A percentile compares a stretch with the other conserved stretches of the same genome.
Evolutionary conservation across 306 rosid species (phyloP).

Genomic region (Notholithocarpus densiflorus): DNA sequence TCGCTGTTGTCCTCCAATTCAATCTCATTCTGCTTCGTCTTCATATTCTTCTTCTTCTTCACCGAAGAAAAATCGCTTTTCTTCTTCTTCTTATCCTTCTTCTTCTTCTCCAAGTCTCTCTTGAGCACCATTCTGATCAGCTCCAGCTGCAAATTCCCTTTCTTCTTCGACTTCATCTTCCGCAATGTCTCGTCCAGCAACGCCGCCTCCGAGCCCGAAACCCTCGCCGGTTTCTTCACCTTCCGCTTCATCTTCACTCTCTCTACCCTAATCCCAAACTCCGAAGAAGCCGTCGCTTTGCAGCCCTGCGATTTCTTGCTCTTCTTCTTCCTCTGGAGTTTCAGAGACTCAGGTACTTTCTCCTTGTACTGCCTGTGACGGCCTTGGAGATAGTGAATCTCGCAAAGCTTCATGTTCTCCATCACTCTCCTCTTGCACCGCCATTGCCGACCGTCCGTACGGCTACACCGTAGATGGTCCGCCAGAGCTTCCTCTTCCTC

Average conservation of each 20-base stretch:
- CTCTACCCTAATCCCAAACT: constrained; percentile 52
- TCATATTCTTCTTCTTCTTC: constrained; percentile 18
- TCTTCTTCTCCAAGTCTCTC: constrained; percentile 77
- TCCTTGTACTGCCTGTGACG: constrained; percentile 76
- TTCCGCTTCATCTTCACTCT: constrained; percentile 32
- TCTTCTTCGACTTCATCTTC: constrained; percentile 46
- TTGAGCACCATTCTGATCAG: constrained; percentile 79
- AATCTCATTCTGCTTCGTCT: constrained; percentile 20
- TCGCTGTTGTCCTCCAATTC: constrained; percentile 37
- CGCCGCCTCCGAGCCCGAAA: constrained; percentile 26
- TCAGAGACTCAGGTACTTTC: constrained; percentile 86
- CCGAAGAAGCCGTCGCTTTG: constrained; percentile 26
- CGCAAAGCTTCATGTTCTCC: constrained; percentile 85
- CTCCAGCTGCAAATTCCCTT: constrained; percentile 68
- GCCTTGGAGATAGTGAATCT: constrained; percentile 84
- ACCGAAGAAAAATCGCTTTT: neutral
- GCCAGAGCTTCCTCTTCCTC: constrained; percentile 52
- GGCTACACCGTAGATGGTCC: constrained; percentile 78
- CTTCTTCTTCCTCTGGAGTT: constrained; percentile 57
- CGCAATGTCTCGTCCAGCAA: constrained; percentile 33
- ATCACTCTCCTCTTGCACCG: constrained; percentile 79
- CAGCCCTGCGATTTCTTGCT: constrained; percentile 22
- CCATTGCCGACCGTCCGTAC: constrained; percentile 96
- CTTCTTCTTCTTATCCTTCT: constrained; percentile 7
- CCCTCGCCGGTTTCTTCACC: constrained; percentile 42